These are phyloP conservation scores for Candolleomyces eurysporus DNA, from an alignment of 768 basidiomycete species.

Conservation along the genomic window DNA sequence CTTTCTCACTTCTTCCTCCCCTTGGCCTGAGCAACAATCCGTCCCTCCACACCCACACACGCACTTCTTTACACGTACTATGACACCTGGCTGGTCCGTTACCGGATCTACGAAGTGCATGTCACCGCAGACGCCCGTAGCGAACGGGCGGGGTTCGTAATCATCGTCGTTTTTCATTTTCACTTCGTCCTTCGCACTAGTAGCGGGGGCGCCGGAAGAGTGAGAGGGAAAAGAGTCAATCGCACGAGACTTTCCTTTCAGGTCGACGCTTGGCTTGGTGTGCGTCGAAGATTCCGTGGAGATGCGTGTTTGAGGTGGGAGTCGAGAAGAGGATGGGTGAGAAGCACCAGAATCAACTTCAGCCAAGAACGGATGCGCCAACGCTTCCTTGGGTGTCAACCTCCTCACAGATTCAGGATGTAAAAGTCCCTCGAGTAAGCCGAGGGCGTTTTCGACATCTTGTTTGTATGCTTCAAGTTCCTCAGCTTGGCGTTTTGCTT, in stretches of 20 bases:
- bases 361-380: conserved; percentile 76
- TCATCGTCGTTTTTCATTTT: conserved; percentile 55
- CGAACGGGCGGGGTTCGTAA: conserved; percentile 66
- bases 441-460: conserved; percentile 67
- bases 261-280: too few relatives aligned
- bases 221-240: not conserved
- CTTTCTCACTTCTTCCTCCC: conserved; percentile 26
- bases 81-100: conserved; percentile 53
- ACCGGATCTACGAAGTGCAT: conserved; percentile 59
- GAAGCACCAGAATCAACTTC: conserved; percentile 21
- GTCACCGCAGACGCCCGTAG: conserved; percentile 63
- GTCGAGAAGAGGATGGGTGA: too few relatives aligned
- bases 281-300: too few relatives aligned
- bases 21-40: conserved; percentile 24
- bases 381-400: conserved; percentile 70
- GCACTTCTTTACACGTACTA: conserved; percentile 25
- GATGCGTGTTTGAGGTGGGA: too few relatives aligned
- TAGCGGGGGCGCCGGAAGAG: not conserved
- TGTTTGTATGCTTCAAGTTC: conserved; percentile 38
- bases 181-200: conserved; percentile 25
- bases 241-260: too few relatives aligned
- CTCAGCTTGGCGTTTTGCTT: conserved; percentile 7
- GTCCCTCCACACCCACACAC: conserved; percentile 8
- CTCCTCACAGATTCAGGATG: conserved; percentile 76
- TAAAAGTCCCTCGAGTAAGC: conserved; percentile 71